These are phyloP conservation scores for Leccinum arenicola DNA, from an alignment of 768 basidiomycete genomes.

Conservation along the genomic window DNA sequence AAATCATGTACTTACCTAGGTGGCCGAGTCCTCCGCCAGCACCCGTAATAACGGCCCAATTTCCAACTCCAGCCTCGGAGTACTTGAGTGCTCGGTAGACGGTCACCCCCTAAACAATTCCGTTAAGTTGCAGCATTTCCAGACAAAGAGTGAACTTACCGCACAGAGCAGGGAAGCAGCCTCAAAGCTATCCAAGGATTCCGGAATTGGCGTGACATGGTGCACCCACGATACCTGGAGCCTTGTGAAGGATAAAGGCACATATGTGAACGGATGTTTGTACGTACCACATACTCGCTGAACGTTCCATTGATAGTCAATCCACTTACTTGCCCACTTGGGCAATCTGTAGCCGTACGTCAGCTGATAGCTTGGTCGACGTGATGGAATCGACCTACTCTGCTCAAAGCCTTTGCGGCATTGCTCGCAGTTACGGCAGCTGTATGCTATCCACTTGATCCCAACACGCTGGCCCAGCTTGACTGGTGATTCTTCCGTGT, in stretches of 20 bases:
- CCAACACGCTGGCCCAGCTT: slow-evolving; percentile 80
- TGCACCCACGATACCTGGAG: slow-evolving; percentile 62
- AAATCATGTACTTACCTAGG: slow-evolving; percentile 57
- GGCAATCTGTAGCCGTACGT: slow-evolving; percentile 46
- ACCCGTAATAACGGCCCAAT: slow-evolving; percentile 76
- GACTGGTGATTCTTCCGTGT: slow-evolving; percentile 57
- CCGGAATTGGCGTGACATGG: slow-evolving; percentile 79
- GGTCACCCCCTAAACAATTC: slow-evolving; percentile 59
- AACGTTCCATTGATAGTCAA: slow-evolving; percentile 80
- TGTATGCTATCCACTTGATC: slow-evolving; percentile 78
- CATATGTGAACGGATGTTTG: neutral
- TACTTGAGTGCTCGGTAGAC: slow-evolving; percentile 85
- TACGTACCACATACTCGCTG: slow-evolving; percentile 56
- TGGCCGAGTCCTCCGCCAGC: slow-evolving; percentile 84
- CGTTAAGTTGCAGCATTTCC: too few relatives aligned
- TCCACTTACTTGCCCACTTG: slow-evolving; percentile 58
- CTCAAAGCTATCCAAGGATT: slow-evolving; percentile 56
- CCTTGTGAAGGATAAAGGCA: neutral
- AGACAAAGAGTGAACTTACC: slow-evolving; percentile 29
- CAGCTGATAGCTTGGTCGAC: neutral
- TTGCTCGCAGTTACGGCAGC: slow-evolving; percentile 71
- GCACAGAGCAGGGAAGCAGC: slow-evolving; percentile 80
- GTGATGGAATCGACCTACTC: slow-evolving; percentile 40
- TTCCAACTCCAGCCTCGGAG: slow-evolving; percentile 58
- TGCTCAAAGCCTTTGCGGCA: slow-evolving; percentile 79